These are phyloP conservation scores for Centella asiatica DNA, from an alignment of 129 eudicot species.

Conservation along the genomic window DNA sequence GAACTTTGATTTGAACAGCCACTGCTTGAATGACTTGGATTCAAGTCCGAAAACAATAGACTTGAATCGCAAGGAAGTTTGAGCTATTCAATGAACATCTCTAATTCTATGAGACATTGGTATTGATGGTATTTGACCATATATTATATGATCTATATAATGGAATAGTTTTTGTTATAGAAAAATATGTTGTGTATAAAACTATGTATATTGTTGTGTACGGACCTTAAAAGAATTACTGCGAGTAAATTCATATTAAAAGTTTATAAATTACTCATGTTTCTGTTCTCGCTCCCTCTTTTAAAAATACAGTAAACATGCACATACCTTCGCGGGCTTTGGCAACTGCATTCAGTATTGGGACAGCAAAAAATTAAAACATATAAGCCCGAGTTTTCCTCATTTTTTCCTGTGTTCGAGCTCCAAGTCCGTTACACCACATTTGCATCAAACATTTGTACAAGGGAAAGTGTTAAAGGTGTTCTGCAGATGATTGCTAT, in stretches of 20 bases:
- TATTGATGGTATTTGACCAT: not conserved
- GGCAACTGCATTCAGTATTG: too few relatives aligned
- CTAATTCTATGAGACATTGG: conserved; percentile 30
- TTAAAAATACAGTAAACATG: too few relatives aligned
- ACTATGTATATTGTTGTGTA: conserved; percentile 18
- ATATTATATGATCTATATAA: conserved; percentile 29
- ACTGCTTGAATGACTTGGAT: conserved; percentile 48
- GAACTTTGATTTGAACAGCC: conserved; percentile 58
- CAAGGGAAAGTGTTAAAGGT: too few relatives aligned
- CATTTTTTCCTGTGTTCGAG: too few relatives aligned
- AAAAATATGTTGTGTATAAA: conserved; percentile 16
- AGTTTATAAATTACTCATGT: not conserved
- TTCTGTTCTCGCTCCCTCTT: too few relatives aligned
- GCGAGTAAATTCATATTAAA: conserved; percentile 17
- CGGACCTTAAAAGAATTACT: conserved; percentile 7
- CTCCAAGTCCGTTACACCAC: too few relatives aligned
- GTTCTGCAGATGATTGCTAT: too few relatives aligned
- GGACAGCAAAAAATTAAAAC: too few relatives aligned
- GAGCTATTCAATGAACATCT: conserved; percentile 24
- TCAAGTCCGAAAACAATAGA: conserved; percentile 45
- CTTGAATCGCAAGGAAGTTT: conserved; percentile 43
- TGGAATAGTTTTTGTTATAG: conserved; percentile 11
- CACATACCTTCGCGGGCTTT: too few relatives aligned
- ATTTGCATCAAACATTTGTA: too few relatives aligned
- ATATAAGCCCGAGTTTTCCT: too few relatives aligned